Base-by-base conservation (phyloP, 2,329 filamentous ascomycete genomes). In the Botrytis fragariae region DNA sequence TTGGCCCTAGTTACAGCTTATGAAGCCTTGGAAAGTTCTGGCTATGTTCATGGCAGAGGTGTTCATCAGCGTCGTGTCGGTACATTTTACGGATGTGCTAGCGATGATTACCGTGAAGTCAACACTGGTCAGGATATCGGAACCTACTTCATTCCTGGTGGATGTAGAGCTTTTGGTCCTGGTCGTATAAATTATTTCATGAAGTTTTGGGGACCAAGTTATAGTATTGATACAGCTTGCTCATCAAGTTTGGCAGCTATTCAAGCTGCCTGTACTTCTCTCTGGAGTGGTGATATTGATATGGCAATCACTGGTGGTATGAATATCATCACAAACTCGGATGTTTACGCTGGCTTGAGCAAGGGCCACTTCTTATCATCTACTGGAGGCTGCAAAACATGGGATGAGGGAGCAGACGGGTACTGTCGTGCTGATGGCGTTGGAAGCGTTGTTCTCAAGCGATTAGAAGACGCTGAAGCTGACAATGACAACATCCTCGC, bases 21-120 rank as follows among this genome's bases (percentile, higher is more conserved):
- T 77, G 92, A 95, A 79, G 92, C 93, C 0, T 85, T 95, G 68
- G 93, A 95, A 81, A 92, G 92, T 88, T 90, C 91, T 45, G 93
- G 92, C 1, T 91, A 92, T 78, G 91, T 93, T 16, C 61, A 73
- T 37, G 74, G 76, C 62, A 61, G 51, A 29, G 51, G n/a, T 16
- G 73, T 63, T 78, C 77, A 18, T 72, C 74, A 22, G 75, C 77
- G 77, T 45, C 73, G 77, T 48, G 69, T 79, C 60, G 78, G 76
- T 1, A 73, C 70, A 18, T 79, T 76, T 35, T 78, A 76, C 42
- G 78, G 78, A 16, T 63, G 72, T 6, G 75, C 78, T 12, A 77
- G 75, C 70, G 73, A 79, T 61, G 78, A 79, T 44, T 79, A 75
- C 72, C 69, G 73, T 51, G 78, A 79, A 62, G 74, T 74, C 14